Base-by-base conservation (phyloP, 306 rosid genomes). In the Pterocarpus santalinus region DNA sequence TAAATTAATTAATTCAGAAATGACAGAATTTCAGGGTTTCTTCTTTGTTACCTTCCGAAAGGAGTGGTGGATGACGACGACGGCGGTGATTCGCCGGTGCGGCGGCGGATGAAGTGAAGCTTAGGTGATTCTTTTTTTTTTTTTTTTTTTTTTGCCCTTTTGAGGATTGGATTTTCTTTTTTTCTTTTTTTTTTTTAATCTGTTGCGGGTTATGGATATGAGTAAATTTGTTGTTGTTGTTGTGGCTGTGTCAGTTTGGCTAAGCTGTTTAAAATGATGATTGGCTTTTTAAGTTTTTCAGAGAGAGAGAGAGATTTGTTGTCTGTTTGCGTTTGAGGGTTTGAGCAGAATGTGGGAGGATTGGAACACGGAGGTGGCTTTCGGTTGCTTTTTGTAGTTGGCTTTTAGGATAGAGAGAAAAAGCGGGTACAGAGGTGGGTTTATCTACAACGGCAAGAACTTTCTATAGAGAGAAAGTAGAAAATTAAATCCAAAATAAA, bases 321-420 rank as follows among this genome's bases (percentile, higher is more conserved):
- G 22, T 14, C n/a, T 49, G 56, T 39, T 44, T 30, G 57, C 14
- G 41, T 46, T 75, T 65, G 74, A 22, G 30, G 49, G 7, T 8
- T 52, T 52, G 30, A 8, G 4, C 8, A 4, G 4, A 58, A 15
- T 22, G 35, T 28, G 32, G 57, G n/a, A 16, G 16, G 74, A 66
- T 60, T 69, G 52, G 0, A 76, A 76, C 38, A 61, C 39, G 49
- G 63, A 71, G 65, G 28, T 76, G 22, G 38, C 36, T 5, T 62
- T 82, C 63, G 53, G 74, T 77, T 77, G 44, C 69, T 70, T 76
- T 47, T 60, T 36, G 66, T 17, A 36, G 73, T 47, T 68, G 57
- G 53, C 46, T 55, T 73, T 47, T 34, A 51, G 4, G 43, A 36
- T 55, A 57, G 28, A 77, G n/a, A 61, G 8, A 61, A 28, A 22